phyloP scores from a whole-genome alignment of 805 yeast species.

The Cyberlindnera xylosilytica region DNA sequence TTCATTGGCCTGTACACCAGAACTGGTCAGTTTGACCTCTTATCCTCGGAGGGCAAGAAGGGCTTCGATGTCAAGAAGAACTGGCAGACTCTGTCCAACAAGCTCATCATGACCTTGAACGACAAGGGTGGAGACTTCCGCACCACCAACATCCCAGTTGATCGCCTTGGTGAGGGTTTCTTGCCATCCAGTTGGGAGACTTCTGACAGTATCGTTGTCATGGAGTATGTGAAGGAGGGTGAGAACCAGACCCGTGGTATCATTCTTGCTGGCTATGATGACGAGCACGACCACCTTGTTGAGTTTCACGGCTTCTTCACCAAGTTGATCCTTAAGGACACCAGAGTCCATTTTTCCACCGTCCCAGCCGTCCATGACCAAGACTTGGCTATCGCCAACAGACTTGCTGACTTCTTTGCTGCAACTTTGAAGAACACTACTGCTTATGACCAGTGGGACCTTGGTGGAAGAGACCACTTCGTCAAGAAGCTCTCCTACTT shows the following conservation, averaged over 20 bases:
- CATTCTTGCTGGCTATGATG: constrained; percentile 32
- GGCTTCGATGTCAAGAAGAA: constrained; percentile 27
- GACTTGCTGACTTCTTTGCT: constrained; percentile 43
- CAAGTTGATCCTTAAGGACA: constrained; percentile 33
- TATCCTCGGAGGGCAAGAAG: constrained; percentile 33
- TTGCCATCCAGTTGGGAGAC: constrained; percentile 17
- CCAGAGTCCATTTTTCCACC: constrained; percentile 27
- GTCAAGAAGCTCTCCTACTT: constrained; percentile 42
- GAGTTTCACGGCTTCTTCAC: constrained; percentile 36
- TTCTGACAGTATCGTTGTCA: constrained; percentile 27
- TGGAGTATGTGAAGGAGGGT: constrained; percentile 33
- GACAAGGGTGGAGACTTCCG: neutral
- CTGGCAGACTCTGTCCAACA: constrained; percentile 25
- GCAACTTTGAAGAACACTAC: constrained; percentile 44
- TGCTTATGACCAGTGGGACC: constrained; percentile 46
- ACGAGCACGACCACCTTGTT: constrained; percentile 18
- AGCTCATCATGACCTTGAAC: constrained; percentile 1
- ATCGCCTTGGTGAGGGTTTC: constrained; percentile 4
- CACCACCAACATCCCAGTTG: constrained; percentile 4
- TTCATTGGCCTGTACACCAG: constrained; percentile 38
- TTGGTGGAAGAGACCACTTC: constrained; percentile 43
- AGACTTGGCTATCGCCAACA: constrained; percentile 25
- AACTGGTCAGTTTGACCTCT: constrained; percentile 16
- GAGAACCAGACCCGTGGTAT: constrained; percentile 36
- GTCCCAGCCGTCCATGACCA: constrained; percentile 11